Evolutionary conservation across 2,329 filamentous ascomycete genomes (phyloP).

Genomic region (Bertia moriformis): DNA sequence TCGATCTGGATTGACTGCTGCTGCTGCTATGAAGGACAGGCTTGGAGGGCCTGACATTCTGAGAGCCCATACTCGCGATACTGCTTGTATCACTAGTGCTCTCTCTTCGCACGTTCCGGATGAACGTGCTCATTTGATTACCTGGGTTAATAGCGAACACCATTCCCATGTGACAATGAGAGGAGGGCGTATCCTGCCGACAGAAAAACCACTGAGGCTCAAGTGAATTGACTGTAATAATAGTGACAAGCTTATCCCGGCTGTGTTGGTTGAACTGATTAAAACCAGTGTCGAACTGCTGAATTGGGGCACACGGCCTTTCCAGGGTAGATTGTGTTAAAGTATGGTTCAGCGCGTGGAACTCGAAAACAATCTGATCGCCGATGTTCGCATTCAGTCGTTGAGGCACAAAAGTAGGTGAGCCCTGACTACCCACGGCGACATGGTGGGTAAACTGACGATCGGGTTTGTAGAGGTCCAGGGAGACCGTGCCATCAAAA

Average conservation of each 20-base stretch:
- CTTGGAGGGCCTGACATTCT: too few species aligned
- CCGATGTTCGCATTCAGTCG: conserved; percentile 5
- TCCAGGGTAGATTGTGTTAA: conserved; percentile 6
- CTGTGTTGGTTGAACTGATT: conserved; percentile 4
- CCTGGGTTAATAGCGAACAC: conserved; percentile 9
- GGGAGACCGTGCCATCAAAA: background rate
- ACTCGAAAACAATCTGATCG: conserved; percentile 8
- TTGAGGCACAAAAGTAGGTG: background rate
- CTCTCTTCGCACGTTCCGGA: conserved; percentile 5
- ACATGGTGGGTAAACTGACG: background rate
- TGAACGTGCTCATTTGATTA: conserved; percentile 6
- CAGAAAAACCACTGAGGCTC: conserved; percentile 9
- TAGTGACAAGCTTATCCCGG: conserved; percentile 2
- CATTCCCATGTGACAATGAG: conserved; percentile 8
- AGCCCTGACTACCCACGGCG: background rate
- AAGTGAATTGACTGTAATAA: conserved; percentile 5
- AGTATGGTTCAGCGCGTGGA: conserved; percentile 5
- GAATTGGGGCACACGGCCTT: conserved; percentile 3
- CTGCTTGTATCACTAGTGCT: background rate
- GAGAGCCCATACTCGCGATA: too few species aligned
- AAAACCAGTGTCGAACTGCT: conserved; percentile 2
- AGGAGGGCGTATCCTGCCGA: conserved; percentile 4
- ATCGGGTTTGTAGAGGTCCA: background rate
- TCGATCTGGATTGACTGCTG: too few species aligned
- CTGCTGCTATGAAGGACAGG: too few species aligned